Evolutionary conservation across 805 yeast species (phyloP).

Genomic region (Metschnikowia chrysomelidarum): DNA sequence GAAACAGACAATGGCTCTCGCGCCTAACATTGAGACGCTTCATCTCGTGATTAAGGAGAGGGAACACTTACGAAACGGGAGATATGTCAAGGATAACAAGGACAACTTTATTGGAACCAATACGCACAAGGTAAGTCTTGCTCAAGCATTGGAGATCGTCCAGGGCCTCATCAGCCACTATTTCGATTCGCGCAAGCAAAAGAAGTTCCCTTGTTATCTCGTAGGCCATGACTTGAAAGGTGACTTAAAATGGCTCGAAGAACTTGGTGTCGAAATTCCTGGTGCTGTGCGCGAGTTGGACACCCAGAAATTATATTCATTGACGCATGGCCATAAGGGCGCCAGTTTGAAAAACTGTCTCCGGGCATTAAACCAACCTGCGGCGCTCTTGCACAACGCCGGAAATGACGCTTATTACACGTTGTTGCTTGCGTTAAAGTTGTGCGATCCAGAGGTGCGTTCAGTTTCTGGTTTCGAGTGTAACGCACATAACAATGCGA

Average conservation of each 20-base stretch:
- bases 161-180: conserved; percentile 17
- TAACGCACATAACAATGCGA: too few species aligned
- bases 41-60: conserved; percentile 23
- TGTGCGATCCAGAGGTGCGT: conserved; percentile 22
- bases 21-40: conserved; percentile 19
- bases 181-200: conserved; percentile 7
- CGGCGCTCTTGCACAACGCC: conserved; percentile 24
- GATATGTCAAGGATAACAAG: conserved; percentile 23
- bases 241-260: conserved; percentile 16
- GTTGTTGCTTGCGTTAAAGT: conserved; percentile 23
- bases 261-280: conserved; percentile 12
- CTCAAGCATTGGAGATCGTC: conserved; percentile 10
- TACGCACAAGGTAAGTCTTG: too few species aligned
- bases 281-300: conserved; percentile 15
- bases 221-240: conserved; percentile 20
- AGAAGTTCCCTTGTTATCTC: conserved; percentile 19
- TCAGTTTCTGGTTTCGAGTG: conserved; percentile 2
- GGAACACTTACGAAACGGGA: conserved; percentile 17
- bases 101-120: conserved; percentile 18
- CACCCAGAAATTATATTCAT: conserved; percentile 17
- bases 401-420: conserved; percentile 30
- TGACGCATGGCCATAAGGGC: conserved; percentile 17
- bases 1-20: conserved; percentile 13
- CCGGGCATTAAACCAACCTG: conserved; percentile 20
- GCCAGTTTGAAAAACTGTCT: conserved; percentile 23